phyloP scores from a whole-genome alignment of 257 asterid genomes.

The Ilex asprella region DNA sequence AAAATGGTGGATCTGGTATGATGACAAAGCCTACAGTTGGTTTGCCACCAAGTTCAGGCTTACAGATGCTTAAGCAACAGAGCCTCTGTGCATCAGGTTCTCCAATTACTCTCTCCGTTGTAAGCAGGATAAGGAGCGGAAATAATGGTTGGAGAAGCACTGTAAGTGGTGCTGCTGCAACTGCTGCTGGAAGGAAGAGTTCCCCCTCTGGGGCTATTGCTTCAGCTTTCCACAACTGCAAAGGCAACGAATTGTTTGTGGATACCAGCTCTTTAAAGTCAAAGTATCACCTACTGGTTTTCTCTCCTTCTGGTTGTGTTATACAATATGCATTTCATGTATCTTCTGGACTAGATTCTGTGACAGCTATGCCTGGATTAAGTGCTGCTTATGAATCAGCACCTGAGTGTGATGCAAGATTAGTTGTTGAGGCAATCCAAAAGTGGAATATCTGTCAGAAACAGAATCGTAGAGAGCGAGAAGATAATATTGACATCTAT shows the following conservation, averaged over 20 bases:
- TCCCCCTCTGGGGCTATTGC: conserved; percentile 56
- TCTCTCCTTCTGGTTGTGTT: conserved; percentile 73
- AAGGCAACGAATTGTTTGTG: conserved; percentile 25
- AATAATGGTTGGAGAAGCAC: conserved; percentile 49
- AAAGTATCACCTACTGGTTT: conserved; percentile 59
- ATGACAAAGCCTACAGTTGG: conserved; percentile 24
- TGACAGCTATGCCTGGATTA: conserved; percentile 25
- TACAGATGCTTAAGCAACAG: conserved; percentile 46
- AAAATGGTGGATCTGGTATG: conserved; percentile 22
- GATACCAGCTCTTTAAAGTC: conserved; percentile 37
- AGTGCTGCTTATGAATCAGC: conserved; percentile 31
- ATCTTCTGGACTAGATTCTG: conserved; percentile 43
- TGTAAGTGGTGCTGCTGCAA: conserved; percentile 81
- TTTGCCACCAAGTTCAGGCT: conserved; percentile 34
- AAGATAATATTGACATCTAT: conserved; percentile 47
- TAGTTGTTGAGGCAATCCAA: conserved; percentile 60
- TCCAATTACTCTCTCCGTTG: conserved; percentile 25
- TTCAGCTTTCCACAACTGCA: conserved; percentile 56
- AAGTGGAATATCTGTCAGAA: conserved; percentile 82
- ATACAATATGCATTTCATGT: conserved; percentile 57
- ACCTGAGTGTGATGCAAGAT: conserved; percentile 36
- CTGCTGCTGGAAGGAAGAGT: conserved; percentile 57
- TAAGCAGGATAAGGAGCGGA: conserved; percentile 29
- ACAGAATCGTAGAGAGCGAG: conserved; percentile 48
- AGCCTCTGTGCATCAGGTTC: not conserved